Evolutionary conservation across 2,329 filamentous ascomycete genomes (phyloP).

Genomic region (Pleomassaria siparia): DNA sequence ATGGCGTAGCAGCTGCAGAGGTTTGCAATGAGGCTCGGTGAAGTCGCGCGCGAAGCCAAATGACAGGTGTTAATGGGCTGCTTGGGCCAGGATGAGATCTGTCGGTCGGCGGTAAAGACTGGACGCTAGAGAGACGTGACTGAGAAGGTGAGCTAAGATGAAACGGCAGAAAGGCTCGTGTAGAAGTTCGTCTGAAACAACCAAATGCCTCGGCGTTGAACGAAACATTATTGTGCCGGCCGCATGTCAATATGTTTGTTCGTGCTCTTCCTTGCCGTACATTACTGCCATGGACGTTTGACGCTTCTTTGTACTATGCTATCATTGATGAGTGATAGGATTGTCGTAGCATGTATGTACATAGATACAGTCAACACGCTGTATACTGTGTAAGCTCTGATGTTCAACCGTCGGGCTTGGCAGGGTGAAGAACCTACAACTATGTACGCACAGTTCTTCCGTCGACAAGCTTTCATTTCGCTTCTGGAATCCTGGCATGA

Average conservation of each 20-base stretch:
- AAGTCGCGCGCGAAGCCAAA: slow-evolving; percentile 4
- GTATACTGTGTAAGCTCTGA: background rate
- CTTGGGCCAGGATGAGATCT: slow-evolving; percentile 4
- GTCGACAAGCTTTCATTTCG: slow-evolving; percentile 9
- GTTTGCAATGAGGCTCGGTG: slow-evolving; percentile 16
- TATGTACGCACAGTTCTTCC: background rate
- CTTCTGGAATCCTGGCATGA: slow-evolving; percentile 13
- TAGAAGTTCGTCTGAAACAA: slow-evolving; percentile 4
- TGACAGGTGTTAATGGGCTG: slow-evolving; percentile 1
- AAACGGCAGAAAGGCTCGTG: slow-evolving; percentile 20
- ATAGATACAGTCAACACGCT: background rate
- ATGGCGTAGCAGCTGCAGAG: slow-evolving; percentile 17
- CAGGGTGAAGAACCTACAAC: background rate
- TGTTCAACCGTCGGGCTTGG: background rate
- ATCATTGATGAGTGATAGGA: background rate
- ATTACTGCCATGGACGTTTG: background rate
- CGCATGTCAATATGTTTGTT: background rate
- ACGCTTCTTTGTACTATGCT: background rate
- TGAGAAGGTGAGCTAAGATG: slow-evolving; percentile 15
- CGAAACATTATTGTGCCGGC: slow-evolving; percentile 27
- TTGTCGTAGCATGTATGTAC: no score
- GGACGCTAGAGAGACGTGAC: slow-evolving; percentile 5
- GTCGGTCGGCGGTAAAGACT: slow-evolving; percentile 1
- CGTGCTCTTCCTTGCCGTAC: slow-evolving; percentile 1
- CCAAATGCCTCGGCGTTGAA: slow-evolving; percentile 22